Conservation (phyloP, 352 stramenopile species). For the Phytophthora sp. region DNA sequence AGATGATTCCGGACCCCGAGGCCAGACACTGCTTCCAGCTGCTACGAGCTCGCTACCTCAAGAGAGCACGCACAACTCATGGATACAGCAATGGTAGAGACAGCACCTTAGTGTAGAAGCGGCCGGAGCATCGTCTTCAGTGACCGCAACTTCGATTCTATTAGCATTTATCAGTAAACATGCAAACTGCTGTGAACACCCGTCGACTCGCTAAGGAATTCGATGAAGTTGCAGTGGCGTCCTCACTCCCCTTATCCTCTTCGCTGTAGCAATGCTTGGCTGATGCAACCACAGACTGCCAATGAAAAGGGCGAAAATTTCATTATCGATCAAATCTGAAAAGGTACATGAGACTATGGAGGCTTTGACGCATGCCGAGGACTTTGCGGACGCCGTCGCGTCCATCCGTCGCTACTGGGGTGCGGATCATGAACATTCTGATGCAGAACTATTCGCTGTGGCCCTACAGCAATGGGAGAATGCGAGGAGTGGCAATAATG, state of each 20-base stretch:
- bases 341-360: too few relatives aligned
- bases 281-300: too few relatives aligned
- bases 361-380: background rate
- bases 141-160: too few relatives aligned
- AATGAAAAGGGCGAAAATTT: too few relatives aligned
- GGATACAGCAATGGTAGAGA: constrained; percentile 14
- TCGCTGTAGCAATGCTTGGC: too few relatives aligned
- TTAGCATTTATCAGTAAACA: too few relatives aligned
- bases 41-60: constrained; percentile 58
- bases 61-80: constrained; percentile 48
- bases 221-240: too few relatives aligned
- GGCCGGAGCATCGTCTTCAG: too few relatives aligned
- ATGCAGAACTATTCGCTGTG: constrained; percentile 27
- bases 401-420: constrained; percentile 23
- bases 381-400: constrained; percentile 1
- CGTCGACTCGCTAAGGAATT: too few relatives aligned
- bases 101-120: constrained; percentile 27
- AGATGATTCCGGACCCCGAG: constrained; percentile 54
- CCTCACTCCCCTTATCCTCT: too few relatives aligned
- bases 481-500: background rate
- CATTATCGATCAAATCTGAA: too few relatives aligned
- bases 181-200: too few relatives aligned
- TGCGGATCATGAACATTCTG: background rate
- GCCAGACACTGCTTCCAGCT: constrained; percentile 56
- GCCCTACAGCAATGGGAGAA: constrained; percentile 21